Evolutionary conservation across 345 rosid species (phyloP).

Genomic region (Acer saccharum): DNA sequence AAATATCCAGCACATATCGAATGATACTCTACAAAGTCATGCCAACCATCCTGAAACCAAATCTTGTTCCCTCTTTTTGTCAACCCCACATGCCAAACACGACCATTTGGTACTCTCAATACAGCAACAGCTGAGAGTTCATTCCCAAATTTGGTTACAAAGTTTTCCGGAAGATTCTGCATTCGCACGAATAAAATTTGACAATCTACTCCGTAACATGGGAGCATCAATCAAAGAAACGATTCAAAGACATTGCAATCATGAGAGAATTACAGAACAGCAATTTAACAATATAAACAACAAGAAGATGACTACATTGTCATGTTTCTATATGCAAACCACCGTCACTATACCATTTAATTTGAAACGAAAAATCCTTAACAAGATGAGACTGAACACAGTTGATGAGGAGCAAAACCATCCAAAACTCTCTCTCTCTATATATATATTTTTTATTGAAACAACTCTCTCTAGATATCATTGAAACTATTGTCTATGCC

Average conservation of each 20-base stretch:
- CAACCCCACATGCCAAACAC: constrained; percentile 42
- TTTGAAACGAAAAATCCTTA: background rate
- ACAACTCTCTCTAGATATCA: background rate
- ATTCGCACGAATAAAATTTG: background rate
- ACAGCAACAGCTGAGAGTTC: constrained; percentile 42
- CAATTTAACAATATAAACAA: background rate
- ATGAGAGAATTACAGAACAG: background rate
- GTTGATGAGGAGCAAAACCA: background rate
- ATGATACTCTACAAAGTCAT: constrained; percentile 35
- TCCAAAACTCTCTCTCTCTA: background rate
- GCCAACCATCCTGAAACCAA: constrained; percentile 54
- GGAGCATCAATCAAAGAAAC: background rate
- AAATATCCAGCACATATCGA: constrained; percentile 36
- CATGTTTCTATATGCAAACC: background rate
- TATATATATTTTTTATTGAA: too few relatives aligned
- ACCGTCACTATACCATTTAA: background rate
- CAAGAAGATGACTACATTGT: background rate
- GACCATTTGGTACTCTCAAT: constrained; percentile 38
- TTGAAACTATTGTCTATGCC: background rate
- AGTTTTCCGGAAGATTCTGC: constrained; percentile 47
- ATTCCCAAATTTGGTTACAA: constrained; percentile 31
- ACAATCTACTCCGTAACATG: background rate
- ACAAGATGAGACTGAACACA: background rate
- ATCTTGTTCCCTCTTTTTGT: constrained; percentile 21
- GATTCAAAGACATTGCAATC: too few relatives aligned